Conservation (phyloP, 2,329 filamentous ascomycete genomes). For the Stagonosporopsis vannaccii region DNA sequence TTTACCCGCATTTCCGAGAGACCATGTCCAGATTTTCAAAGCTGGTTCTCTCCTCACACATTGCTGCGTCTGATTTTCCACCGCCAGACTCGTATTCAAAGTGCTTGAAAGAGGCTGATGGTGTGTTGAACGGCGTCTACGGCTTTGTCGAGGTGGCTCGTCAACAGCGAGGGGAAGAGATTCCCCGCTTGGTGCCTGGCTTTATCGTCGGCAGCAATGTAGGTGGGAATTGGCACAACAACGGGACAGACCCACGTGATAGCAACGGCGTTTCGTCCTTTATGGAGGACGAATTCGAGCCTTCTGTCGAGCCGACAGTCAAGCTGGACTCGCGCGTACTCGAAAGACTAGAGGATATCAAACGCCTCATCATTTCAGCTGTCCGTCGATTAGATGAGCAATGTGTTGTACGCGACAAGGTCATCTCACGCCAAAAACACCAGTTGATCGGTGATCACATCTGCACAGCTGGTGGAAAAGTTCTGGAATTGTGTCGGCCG, state of each 20-base stretch:
- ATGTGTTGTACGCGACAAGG: conserved; percentile 77
- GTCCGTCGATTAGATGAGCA: conserved; percentile 89
- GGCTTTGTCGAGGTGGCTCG: conserved; percentile 95
- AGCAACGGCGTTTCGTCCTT: conserved; percentile 72
- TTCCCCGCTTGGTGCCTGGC: conserved; percentile 89
- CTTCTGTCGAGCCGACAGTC: conserved; percentile 72
- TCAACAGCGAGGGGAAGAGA: conserved; percentile 90
- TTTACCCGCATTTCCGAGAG: conserved; percentile 96
- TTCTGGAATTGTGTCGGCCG: conserved; percentile 86
- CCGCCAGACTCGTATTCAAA: conserved; percentile 93
- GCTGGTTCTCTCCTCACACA: conserved; percentile 95
- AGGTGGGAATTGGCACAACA: conserved; percentile 86
- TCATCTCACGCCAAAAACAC: conserved; percentile 80
- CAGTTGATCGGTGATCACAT: conserved; percentile 82
- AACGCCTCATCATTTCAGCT: conserved; percentile 82
- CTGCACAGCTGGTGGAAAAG: conserved; percentile 77
- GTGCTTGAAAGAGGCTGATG: conserved; percentile 96
- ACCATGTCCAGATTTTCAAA: conserved; percentile 99
- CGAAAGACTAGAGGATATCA: conserved; percentile 84
- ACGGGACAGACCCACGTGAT: conserved; percentile 69
- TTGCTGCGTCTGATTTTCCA: conserved; percentile 94
- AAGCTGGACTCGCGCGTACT: conserved; percentile 78
- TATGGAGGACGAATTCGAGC: conserved; percentile 84
- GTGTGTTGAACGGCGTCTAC: conserved; percentile 90
- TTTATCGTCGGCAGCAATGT: conserved; percentile 86